A percentile compares a stretch with the other conserved stretches of the same genome.
These are phyloP conservation scores for Fusarium proliferatum DNA, from an alignment of 2,329 filamentous ascomycete genomes.

Conservation along the genomic window DNA sequence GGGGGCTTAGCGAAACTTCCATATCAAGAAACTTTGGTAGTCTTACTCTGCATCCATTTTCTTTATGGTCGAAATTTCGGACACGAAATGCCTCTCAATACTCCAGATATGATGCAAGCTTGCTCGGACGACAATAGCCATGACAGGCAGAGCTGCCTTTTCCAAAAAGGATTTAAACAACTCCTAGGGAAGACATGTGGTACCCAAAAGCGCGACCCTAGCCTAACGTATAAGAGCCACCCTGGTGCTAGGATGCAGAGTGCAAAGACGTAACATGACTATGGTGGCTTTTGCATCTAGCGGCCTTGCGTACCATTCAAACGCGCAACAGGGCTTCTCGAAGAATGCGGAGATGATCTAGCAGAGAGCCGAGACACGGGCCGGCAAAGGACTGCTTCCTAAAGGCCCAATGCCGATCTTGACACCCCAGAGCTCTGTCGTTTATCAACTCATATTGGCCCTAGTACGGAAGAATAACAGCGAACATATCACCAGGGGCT, in stretches of 20 bases:
- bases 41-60: slow-evolving; percentile 51
- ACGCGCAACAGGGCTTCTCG: slow-evolving; percentile 29
- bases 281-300: slow-evolving; percentile 43
- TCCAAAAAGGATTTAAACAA: slow-evolving; percentile 38
- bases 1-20: slow-evolving; percentile 39
- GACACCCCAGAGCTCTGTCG: slow-evolving; percentile 37
- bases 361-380: slow-evolving; percentile 27
- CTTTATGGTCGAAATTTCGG: slow-evolving; percentile 6
- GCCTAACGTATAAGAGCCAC: slow-evolving; percentile 46
- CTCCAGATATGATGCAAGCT: slow-evolving; percentile 10
- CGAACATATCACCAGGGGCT: slow-evolving; percentile 24
- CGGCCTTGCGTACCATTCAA: slow-evolving; percentile 39
- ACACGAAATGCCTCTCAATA: slow-evolving; percentile 7
- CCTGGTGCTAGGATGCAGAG: slow-evolving; percentile 42
- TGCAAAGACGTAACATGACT: slow-evolving; percentile 41
- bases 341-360: slow-evolving; percentile 37
- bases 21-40: slow-evolving; percentile 7
- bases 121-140: slow-evolving; percentile 19
- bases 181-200: slow-evolving; percentile 47
- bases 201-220: slow-evolving; percentile 48
- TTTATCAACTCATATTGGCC: slow-evolving; percentile 29
- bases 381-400: slow-evolving; percentile 29
- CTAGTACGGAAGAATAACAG: slow-evolving; percentile 33
- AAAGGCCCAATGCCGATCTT: slow-evolving; percentile 40
- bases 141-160: slow-evolving; percentile 26